Conservation (phyloP, 169 alveolate species). For the Ichthyophthirius multifiliis region DNA sequence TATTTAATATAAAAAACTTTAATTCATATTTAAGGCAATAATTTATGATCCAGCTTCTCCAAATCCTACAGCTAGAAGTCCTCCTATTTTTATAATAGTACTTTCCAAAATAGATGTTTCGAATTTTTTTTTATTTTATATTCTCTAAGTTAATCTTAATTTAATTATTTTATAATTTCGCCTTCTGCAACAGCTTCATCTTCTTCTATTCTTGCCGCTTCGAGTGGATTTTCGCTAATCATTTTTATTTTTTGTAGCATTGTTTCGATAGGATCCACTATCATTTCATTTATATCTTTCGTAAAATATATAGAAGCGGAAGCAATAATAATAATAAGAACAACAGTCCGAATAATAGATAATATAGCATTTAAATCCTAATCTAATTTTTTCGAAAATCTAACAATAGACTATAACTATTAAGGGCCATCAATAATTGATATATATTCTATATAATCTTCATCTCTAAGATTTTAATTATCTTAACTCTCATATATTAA, state of each 20-base stretch:
- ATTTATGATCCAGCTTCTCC: conserved; percentile 81
- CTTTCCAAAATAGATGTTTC: conserved; percentile 62
- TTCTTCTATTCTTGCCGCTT: conserved; percentile 46
- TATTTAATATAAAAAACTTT: conserved; percentile 9
- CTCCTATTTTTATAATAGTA: conserved; percentile 72
- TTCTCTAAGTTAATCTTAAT: conserved; percentile 2
- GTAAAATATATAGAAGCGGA: conserved; percentile 64
- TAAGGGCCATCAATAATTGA: too few relatives aligned
- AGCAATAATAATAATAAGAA: conserved; percentile 75
- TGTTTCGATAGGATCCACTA: conserved; percentile 80
- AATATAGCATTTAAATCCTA: conserved; percentile 43
- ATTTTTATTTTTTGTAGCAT: conserved; percentile 76
- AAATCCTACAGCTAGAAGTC: conserved; percentile 71
- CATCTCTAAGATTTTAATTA: too few relatives aligned
- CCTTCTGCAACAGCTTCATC: conserved; percentile 24
- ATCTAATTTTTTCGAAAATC: conserved; percentile 15
- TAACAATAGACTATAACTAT: too few relatives aligned
- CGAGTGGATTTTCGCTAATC: conserved; percentile 79
- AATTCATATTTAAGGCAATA: conserved; percentile 71
- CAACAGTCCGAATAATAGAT: conserved; percentile 56
- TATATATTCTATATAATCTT: too few relatives aligned
- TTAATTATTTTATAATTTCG: conserved; percentile 10
- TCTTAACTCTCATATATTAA: too few relatives aligned
- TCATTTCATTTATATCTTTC: conserved; percentile 65
- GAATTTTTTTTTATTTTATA: conserved; percentile 30